Base-by-base conservation (phyloP, 306 rosid genomes). In the Fragaria nilgerrensis region DNA sequence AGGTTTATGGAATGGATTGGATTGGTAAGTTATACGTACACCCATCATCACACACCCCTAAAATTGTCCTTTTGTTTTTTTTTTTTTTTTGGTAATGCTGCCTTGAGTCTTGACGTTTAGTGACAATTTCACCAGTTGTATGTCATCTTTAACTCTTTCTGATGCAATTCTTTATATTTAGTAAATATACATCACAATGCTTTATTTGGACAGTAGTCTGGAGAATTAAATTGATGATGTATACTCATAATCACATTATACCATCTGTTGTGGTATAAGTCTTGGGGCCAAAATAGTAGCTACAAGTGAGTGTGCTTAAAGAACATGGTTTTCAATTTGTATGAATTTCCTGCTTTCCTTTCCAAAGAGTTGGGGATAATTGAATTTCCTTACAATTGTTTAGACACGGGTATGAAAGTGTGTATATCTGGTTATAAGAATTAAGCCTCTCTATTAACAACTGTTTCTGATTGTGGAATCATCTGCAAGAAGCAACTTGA, bases 1-100 rank as follows among this genome's bases (percentile, higher is more conserved):
- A 89, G 88, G 97, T 89, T 82, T 92, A 90, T 59, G 99, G 88
- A 52, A 92, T 95, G 94, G 99, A 95, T 82, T 95, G 99, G 99
- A 84, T 89, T 85, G 99, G 99, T 95, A 84, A 84, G 96, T 80
- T 81, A 37, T 34, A 68, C 70, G 19, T 29, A 27, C 65, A 56
- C 53, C 39, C 56, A 58, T 32, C 27, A 45, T 50, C 56, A 17
- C 22, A 45, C 13, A 17, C 47, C 13, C 65, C 25, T 44, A 27
- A 27, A 11, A 14, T 71, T 37, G 22, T 78, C 12, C 61, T 16
- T 63, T 17, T 25, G 34, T 19, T 68, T 50, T 36, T 41, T 8
- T 29, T 8, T 29, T 29, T 23, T 39, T 29, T 6, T 50, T 13
- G 3, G 29, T 17, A 32, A 59, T 73, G 49, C 70, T 67, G 55